Percentiles rank a stretch among this genome's conserved stretches.
phyloP scores from a whole-genome alignment of 2,329 filamentous ascomycete species.

The Cordyceps tenuipes region DNA sequence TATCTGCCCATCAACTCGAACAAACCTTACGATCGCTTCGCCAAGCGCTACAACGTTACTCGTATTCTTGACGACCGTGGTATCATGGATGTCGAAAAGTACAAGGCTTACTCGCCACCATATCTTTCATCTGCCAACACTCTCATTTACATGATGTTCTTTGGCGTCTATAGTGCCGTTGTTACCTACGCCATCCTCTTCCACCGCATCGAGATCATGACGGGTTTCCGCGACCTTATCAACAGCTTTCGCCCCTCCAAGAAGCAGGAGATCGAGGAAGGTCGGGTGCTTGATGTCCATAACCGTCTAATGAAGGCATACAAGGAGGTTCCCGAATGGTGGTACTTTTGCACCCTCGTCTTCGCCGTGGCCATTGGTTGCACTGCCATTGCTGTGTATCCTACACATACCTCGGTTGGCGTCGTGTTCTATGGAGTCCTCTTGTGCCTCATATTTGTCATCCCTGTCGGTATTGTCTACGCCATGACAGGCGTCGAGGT shows the following conservation, averaged over 20 bases:
- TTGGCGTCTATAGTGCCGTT: constrained; percentile 21
- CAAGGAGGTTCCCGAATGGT: constrained; percentile 33
- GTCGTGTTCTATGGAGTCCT: constrained; percentile 34
- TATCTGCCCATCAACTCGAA: constrained; percentile 39
- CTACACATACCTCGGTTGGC: constrained; percentile 31
- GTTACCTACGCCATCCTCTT: constrained; percentile 23
- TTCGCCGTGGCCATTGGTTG: constrained; percentile 28
- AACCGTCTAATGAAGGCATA: constrained; percentile 26
- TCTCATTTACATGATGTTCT: constrained; percentile 24
- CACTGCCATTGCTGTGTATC: constrained; percentile 30
- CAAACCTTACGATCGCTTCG: constrained; percentile 34
- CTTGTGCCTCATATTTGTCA: constrained; percentile 31
- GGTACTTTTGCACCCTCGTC: constrained; percentile 29
- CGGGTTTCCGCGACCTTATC: constrained; percentile 20
- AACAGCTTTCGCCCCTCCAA: constrained; percentile 17
- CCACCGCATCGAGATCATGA: constrained; percentile 23
- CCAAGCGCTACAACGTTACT: constrained; percentile 27
- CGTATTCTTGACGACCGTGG: constrained; percentile 28
- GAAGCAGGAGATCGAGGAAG: constrained; percentile 13
- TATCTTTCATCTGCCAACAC: constrained; percentile 22
- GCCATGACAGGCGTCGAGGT: constrained; percentile 37
- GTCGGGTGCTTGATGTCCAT: constrained; percentile 20
- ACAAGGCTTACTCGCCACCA: constrained; percentile 35
- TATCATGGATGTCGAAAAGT: constrained; percentile 28
- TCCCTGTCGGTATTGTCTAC: constrained; percentile 35